Conservation (phyloP, 108 stramenopile genomes). For the Cyclotella distinguenda region DNA sequence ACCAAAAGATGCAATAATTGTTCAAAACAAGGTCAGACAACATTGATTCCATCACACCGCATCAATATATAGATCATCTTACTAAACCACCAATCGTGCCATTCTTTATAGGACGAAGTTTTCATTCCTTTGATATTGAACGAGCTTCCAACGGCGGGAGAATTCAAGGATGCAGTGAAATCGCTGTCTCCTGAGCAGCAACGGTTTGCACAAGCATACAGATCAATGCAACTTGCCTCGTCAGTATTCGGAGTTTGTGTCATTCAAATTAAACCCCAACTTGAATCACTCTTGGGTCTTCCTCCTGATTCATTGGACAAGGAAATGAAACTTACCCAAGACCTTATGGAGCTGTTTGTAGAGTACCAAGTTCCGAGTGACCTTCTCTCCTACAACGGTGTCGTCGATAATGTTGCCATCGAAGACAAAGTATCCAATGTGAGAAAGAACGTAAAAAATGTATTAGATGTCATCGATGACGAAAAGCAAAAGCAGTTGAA, state of each 20-base stretch:
- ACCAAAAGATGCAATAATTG: constrained; percentile 82
- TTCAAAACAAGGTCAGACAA: constrained; percentile 66
- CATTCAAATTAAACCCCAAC: constrained; percentile 87
- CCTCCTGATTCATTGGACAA: constrained; percentile 72
- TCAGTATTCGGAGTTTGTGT: constrained; percentile 81
- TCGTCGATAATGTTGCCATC: constrained; percentile 25
- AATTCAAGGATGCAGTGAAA: constrained; percentile 84
- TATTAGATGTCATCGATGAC: constrained; percentile 62
- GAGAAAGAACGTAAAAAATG: constrained; percentile 60
- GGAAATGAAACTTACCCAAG: constrained; percentile 81
- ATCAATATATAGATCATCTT: background rate
- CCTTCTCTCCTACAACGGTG: constrained; percentile 75
- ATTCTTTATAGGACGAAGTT: constrained; percentile 61
- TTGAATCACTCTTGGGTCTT: constrained; percentile 71
- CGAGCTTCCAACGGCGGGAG: constrained; percentile 80
- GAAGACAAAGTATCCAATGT: constrained; percentile 67
- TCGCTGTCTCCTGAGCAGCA: constrained; percentile 87
- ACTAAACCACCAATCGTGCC: background rate
- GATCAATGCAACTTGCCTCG: constrained; percentile 79
- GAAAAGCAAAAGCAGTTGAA: constrained; percentile 59
- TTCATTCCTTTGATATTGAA: constrained; percentile 76
- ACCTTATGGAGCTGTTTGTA: constrained; percentile 79
- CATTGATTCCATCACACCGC: background rate
- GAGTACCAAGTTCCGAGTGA: constrained; percentile 87
- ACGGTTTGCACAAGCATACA: constrained; percentile 72